Evolutionary conservation across 2,329 filamentous ascomycete genomes (phyloP), one percentile per base, ranked within the genome.

Genomic region (Colletotrichum simmondsii): DNA sequence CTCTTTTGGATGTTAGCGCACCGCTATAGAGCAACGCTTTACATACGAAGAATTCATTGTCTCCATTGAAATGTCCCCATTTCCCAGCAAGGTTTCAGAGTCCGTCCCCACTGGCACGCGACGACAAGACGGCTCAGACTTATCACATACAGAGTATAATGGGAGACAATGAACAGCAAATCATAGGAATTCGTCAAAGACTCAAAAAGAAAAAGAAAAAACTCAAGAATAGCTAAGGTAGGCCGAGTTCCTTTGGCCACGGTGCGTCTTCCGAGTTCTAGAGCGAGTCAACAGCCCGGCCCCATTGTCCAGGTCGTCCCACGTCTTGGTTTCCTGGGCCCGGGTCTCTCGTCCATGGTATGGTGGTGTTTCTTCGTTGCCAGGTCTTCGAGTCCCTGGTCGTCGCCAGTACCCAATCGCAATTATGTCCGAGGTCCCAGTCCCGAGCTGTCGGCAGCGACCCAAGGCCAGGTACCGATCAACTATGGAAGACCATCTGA

Each of bases 211-310:
- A 26, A 26, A 26, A 26, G 3, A 26, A 59, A 37, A 24, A 26
- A 22, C 56, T 28, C 32, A 52, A 26, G 24, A 57, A 46, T 53
- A 11, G 32, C 32, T 35, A 5, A 35, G 32, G 5, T 35, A 62
- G 53, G 53, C 32, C 26, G 57, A 46, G 62, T 24, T 57, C 49
- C 61, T 22, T 35, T 22, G 35, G 28, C 19, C 64, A 37, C 3
- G 49, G 64, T 53, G 68, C 64, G 37, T 37, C 52, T 22, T 35
- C 49, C 49, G 53, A 56, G 65, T 54, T 70, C 70, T 72, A 60
- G 70, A 72, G 70, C 70, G 70, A 72, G 70, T 72, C 70, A 72
- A 72, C 60, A 65, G 66, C 66, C 70, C 46, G 49, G 70, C 60
- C 65, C 65, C 42, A 54, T 58, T 30, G 57, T 56, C 63, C 68